phyloP scores from a whole-genome alignment of 805 yeast species.

The Pichia phayaonensis region DNA sequence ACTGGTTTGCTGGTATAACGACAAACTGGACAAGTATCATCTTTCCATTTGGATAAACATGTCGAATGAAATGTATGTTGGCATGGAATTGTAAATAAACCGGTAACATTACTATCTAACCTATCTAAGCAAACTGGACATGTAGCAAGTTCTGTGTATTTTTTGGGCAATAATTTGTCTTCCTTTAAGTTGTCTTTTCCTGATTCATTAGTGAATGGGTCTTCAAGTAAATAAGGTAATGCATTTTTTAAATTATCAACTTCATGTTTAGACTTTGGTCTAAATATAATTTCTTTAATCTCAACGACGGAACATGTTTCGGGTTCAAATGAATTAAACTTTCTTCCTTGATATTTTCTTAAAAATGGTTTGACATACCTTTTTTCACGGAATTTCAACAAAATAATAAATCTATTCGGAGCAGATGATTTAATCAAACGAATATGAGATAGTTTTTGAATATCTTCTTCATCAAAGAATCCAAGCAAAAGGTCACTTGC shows the following conservation, averaged over 20 bases:
- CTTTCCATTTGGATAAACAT: conserved; percentile 83
- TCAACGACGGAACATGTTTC: conserved; percentile 74
- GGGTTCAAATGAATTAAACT: conserved; percentile 82
- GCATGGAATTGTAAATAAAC: conserved; percentile 80
- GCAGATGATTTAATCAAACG: conserved; percentile 60
- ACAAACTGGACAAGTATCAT: conserved; percentile 87
- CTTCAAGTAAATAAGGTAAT: conserved; percentile 63
- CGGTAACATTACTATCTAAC: conserved; percentile 75
- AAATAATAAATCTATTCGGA: conserved; percentile 65
- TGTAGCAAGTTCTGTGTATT: conserved; percentile 61
- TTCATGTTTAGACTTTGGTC: conserved; percentile 15
- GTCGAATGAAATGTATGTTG: conserved; percentile 91
- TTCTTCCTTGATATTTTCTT: conserved; percentile 57
- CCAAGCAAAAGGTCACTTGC: conserved; percentile 71
- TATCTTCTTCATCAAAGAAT: conserved; percentile 59
- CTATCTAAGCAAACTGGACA: conserved; percentile 91
- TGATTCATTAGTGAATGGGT: conserved; percentile 51
- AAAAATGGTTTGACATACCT: conserved; percentile 57
- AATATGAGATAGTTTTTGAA: conserved; percentile 56
- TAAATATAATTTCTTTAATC: conserved; percentile 51
- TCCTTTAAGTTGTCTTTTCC: not conserved
- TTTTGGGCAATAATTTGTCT: conserved; percentile 19
- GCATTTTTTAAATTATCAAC: conserved; percentile 16
- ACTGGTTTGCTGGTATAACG: conserved; percentile 51
- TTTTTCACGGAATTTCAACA: conserved; percentile 61